Evolutionary conservation across 2,329 filamentous ascomycete genomes (phyloP), one percentile per base, ranked within the genome.

Genomic region (Drechslera avenae): DNA sequence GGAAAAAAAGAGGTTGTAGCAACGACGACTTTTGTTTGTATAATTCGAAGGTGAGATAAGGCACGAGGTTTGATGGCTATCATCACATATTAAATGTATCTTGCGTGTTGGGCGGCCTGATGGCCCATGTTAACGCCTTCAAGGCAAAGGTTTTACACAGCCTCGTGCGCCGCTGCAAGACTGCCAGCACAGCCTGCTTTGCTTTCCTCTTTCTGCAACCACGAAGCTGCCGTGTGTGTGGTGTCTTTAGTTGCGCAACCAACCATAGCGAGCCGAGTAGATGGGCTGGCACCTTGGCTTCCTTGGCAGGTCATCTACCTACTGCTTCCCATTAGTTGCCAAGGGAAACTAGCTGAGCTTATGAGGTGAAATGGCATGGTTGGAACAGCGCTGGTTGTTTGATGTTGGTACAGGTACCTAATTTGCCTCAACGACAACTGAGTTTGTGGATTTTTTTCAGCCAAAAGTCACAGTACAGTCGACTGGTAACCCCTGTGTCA

Each of bases 171-270:
- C 45, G 34, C 30, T 37, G 48, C 44, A 47, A 46, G 56, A 54
- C 57, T 54, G 28, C 36, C 47, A 46, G 46, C 60, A 61, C 56
- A 61, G 60, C 60, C 60, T 57, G 39, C 40, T 54, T 31, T 3
- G 45, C 41, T 30, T 40, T 36, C 18, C 4, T 47, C 41, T 30
- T 40, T 36, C 18, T 19, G 35, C 39, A 28, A 33, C 32, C 16
- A 41, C 34, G 39, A 51, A n/a, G n/a, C n/a, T 50, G 32, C 19
- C 37, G 35, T 37, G 46, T 40, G 33, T 33, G 46, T 59, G 52
- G 62, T 53, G 52, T 55, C 49, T 49, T 39, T 21, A 14, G 16
- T 28, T 36, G 10, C 14, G 6, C 18, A 17, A 12, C 57, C 61
- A 60, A 60, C 41, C 37, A 54, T 14, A 19, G 35, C 23, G 7